These are phyloP conservation scores for Picochlorum sp. DNA, from an alignment of 139 green algal genomes.

Conservation along the genomic window DNA sequence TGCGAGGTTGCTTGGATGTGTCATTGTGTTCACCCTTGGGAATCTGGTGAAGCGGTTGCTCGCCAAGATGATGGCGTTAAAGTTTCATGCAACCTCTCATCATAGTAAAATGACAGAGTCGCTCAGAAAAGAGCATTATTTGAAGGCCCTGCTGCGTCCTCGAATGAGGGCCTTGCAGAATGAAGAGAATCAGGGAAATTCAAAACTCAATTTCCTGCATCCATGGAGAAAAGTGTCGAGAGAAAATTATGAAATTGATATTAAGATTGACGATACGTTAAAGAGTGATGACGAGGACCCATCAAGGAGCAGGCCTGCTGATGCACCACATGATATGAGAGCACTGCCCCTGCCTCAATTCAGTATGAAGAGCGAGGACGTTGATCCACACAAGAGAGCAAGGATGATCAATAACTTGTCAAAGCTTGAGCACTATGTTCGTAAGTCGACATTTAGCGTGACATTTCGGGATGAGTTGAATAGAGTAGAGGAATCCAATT, in stretches of 20 bases:
- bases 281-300: too few species aligned
- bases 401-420: conserved; percentile 4
- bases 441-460: conserved; percentile 46
- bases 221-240: too few species aligned
- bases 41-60: conserved; percentile 59
- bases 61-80: conserved; percentile 59
- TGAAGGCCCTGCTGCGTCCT: neutral
- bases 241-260: too few species aligned
- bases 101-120: conserved; percentile 61
- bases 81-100: conserved; percentile 62
- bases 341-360: too few species aligned
- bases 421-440: conserved; percentile 48
- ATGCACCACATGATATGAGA: too few species aligned
- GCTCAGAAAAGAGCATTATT: conserved; percentile 29
- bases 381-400: neutral
- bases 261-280: too few species aligned
- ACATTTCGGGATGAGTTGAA: conserved; percentile 47
- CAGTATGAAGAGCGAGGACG: neutral
- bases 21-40: conserved; percentile 53
- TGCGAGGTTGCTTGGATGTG: conserved; percentile 38
- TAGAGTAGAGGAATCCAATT: conserved; percentile 10
- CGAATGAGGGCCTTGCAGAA: neutral
- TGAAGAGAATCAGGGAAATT: neutral
- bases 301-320: too few species aligned
- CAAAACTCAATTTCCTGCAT: too few species aligned